Base-by-base conservation (phyloP, 1,284 basidiomycete genomes). In the Malassezia sympodialis region DNA sequence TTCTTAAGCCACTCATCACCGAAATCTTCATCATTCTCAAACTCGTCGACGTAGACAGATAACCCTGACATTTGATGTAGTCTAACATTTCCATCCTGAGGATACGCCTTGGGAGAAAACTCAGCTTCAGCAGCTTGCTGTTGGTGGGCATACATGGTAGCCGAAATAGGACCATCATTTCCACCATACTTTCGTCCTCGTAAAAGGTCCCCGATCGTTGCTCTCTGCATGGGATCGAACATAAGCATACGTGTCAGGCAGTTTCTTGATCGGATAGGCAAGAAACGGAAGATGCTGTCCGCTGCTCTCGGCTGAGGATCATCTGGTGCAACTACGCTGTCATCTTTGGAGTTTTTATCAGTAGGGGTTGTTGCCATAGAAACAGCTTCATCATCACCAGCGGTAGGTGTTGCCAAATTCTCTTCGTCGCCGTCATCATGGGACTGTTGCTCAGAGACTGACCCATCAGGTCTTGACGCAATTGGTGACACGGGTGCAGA, bases 201-300 rank as follows among this genome's bases (percentile, higher is more conserved):
- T 53, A 96, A 79, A 43, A 98, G 77, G 71, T 96, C 90, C n/a
- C 87, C 86, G 51, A 98, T 81, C 24, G 94, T 96, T 75, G 89
- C 94, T 32, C 94, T 84, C 51, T 86, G 82, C 8, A 81, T 79
- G 1, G 91, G 88, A 74, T 96, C 90, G 51, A 96, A 82, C 59
- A 84, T 85, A 67, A 98, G 80, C 94, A 98, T 98, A 51, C 91
- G 83, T 58, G 89, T 85, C 51, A 98, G 80, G 10, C 88, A 89
- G 14, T 84, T 62, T 14, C 69, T 62, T 24, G 69, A 85, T 77
- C 96, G 93, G 56, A 93, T 85, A 5, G 93, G 93, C 19, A 98
- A 79, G 6, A 98, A 80, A n/a, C 90, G 83, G 81, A 98, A 98
- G 72, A 98, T 94, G 28, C 88, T 90, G 76, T 98, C 93, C n/a